These are phyloP conservation scores for Chytriomyces sp. DNA, from an alignment of 192 early-diverging fungal genomes.

Conservation along the genomic window DNA sequence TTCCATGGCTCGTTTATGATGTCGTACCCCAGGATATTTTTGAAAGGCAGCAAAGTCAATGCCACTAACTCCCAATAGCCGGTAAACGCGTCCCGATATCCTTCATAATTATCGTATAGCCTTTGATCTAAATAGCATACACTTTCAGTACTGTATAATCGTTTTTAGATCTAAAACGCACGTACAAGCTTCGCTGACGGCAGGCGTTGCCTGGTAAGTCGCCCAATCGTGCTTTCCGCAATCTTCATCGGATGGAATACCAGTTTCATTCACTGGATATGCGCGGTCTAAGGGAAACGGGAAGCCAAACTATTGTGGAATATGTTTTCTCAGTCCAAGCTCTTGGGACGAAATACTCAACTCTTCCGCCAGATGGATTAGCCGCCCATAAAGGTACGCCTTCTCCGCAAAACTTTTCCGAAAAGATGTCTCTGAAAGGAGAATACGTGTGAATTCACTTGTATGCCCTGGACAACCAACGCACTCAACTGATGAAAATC, in stretches of 20 bases:
- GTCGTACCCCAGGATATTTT: slow-evolving; percentile 63
- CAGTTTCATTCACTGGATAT: slow-evolving; percentile 19
- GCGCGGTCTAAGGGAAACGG: slow-evolving; percentile 17
- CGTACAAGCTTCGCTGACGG: slow-evolving; percentile 49
- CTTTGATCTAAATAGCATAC: neutral
- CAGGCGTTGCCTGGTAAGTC: slow-evolving; percentile 42
- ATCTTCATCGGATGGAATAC: slow-evolving; percentile 21
- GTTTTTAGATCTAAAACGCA: neutral
- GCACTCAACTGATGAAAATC: slow-evolving; percentile 67
- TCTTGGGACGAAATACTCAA: slow-evolving; percentile 7
- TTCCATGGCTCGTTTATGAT: slow-evolving; percentile 60
- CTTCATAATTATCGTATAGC: slow-evolving; percentile 61
- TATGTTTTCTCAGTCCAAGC: too few species aligned
- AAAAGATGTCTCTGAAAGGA: slow-evolving; percentile 13
- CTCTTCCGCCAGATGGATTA: slow-evolving; percentile 6
- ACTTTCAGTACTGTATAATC: neutral
- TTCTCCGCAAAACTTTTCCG: slow-evolving; percentile 34
- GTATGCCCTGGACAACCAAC: slow-evolving; percentile 46
- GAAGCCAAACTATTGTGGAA: slow-evolving; percentile 19
- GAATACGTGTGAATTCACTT: slow-evolving; percentile 28
- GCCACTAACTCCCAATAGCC: slow-evolving; percentile 61
- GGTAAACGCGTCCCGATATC: slow-evolving; percentile 56
- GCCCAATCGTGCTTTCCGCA: slow-evolving; percentile 6
- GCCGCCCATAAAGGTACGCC: slow-evolving; percentile 34
- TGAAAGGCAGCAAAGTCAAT: slow-evolving; percentile 40